Base-by-base conservation (phyloP, 805 yeast genomes). In the Suhomyces tanzawaensis region DNA sequence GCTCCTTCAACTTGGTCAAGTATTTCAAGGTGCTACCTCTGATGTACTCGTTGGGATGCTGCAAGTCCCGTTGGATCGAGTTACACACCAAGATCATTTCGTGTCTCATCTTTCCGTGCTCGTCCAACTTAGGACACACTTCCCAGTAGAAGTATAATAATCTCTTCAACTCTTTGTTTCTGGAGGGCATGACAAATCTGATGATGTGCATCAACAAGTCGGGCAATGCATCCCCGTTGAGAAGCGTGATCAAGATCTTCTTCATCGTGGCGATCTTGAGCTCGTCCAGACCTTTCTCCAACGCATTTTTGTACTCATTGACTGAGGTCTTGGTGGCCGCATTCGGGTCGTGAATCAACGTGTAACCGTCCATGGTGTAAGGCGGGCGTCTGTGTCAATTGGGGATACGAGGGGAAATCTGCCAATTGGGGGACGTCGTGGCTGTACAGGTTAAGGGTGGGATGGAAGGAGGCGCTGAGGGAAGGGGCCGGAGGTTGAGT, bases 1-100 rank as follows among this genome's bases (percentile, higher is more conserved):
- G 84, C 67, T 93, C 98, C 57, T 81, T 84, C 58, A 93, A 74
- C 60, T 93, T 95, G 43, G 91, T 79, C 56, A 95, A 74, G 63
- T 89, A 91, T 55, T 98, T 80, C 63, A 93, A 73, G 7, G 98
- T 91, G 55, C 88, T 88, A 51, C 99, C 99, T 55, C 98, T 80
- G 48, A 93, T 84, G 60, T 83, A 93, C 66, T 93, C 99, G 71
- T 93, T 93, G 36, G 99, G 96, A 66, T 95, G 99, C 66, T 90
- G 97, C 52, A 93, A 76, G 61, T 93, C 99, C 63, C 89, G 90
- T 64, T 93, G 95, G 55, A 93, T 88, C 37, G 98, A 96, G 62
- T 95, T 95, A 71, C 98, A 93, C 35, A 91, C 98, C 47, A 93
- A 78, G 64, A 95, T 91, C 98, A 93, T 93, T 69, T 93, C 99